phyloP scores from a whole-genome alignment of 1,284 basidiomycete genomes.

The Tilletia indica region DNA sequence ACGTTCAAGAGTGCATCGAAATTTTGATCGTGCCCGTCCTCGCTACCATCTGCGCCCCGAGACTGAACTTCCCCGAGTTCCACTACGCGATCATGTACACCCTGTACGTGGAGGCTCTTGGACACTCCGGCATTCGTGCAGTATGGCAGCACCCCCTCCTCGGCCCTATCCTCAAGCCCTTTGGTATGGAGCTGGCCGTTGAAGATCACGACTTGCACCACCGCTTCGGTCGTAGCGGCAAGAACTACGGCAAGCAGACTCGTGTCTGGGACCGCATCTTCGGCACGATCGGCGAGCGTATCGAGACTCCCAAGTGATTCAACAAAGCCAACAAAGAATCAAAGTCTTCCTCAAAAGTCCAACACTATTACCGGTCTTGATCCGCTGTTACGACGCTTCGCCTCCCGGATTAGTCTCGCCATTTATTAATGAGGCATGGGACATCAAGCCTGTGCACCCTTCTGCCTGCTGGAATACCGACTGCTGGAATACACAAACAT shows the following conservation, averaged over 20 bases:
- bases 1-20: conserved; percentile 46
- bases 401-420: too few species aligned
- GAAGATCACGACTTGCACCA: conserved; percentile 55
- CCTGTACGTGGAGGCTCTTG: conserved; percentile 45
- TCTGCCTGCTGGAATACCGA: too few species aligned
- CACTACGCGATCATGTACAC: conserved; percentile 23
- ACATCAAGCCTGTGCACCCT: too few species aligned
- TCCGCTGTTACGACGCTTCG: too few species aligned
- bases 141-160: conserved; percentile 41
- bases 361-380: too few species aligned
- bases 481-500: too few species aligned
- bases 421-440: too few species aligned
- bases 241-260: conserved; percentile 53
- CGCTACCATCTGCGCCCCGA: conserved; percentile 27
- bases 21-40: conserved; percentile 41
- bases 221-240: conserved; percentile 11
- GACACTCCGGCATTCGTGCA: conserved; percentile 45
- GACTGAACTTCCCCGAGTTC: conserved; percentile 33
- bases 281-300: conserved; percentile 41
- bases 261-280: conserved; percentile 51
- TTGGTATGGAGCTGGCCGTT: conserved; percentile 39
- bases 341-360: too few species aligned
- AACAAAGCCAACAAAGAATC: too few species aligned
- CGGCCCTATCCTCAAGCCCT: conserved; percentile 30
- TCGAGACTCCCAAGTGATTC: conserved; percentile 24